phyloP scores from a whole-genome alignment of 2,329 filamentous ascomycete genomes.

The Ceratocystis cacaofunesta region DNA sequence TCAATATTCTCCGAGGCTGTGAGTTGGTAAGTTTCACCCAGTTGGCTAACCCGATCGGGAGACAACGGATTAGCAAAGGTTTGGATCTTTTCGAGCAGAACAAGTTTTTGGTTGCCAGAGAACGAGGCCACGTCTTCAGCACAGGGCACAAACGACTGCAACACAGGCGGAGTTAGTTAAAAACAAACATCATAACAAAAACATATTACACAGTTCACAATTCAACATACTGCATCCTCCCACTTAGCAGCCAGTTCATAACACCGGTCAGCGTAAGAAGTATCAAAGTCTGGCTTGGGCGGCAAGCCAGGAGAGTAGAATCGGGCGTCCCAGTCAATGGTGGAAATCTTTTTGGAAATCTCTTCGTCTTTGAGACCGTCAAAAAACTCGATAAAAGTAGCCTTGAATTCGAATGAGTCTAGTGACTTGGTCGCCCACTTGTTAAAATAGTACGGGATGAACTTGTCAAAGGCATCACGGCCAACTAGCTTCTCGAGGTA shows the following conservation, averaged over 20 bases:
- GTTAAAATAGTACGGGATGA: conserved; percentile 89
- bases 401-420: conserved; percentile 88
- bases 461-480: conserved; percentile 78
- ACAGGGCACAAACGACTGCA: conserved; percentile 46
- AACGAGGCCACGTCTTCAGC: conserved; percentile 56
- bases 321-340: conserved; percentile 77
- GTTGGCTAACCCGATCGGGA: conserved; percentile 48
- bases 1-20: conserved; percentile 70
- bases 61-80: conserved; percentile 49
- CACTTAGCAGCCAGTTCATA: conserved; percentile 72
- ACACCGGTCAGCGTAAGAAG: conserved; percentile 69
- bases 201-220: conserved; percentile 11
- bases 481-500: conserved; percentile 76
- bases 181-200: conserved; percentile 8
- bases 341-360: conserved; percentile 47
- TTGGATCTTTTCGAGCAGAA: conserved; percentile 74
- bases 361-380: conserved; percentile 45
- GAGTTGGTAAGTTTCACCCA: conserved; percentile 64
- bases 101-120: conserved; percentile 76
- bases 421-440: conserved; percentile 75
- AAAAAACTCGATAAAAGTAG: conserved; percentile 78
- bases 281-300: conserved; percentile 83
- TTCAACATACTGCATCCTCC: conserved; percentile 42
- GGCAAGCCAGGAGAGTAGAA: conserved; percentile 84
- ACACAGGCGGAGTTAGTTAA: not conserved